phyloP scores from a whole-genome alignment of 1,284 basidiomycete genomes.

The Naganishia liquefaciens region DNA sequence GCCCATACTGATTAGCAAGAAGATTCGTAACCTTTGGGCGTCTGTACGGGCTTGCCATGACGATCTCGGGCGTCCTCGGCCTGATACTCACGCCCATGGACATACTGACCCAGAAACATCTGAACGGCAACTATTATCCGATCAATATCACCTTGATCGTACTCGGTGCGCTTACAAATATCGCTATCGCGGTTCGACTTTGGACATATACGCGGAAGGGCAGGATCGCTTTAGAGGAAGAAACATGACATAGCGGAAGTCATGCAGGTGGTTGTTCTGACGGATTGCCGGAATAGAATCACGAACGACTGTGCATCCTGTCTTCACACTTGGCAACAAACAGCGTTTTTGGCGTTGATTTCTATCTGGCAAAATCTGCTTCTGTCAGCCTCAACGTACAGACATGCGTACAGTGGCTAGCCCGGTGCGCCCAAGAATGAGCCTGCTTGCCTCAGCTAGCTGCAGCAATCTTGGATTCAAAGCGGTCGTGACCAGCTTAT shows the following conservation, averaged over 20 bases:
- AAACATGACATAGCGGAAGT: neutral
- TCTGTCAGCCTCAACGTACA: no score
- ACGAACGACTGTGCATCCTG: no score
- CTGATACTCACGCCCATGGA: conserved; percentile 51
- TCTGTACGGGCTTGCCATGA: conserved; percentile 49
- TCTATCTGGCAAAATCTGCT: no score
- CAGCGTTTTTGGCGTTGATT: no score
- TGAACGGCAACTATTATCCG: conserved; percentile 46
- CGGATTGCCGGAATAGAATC: no score
- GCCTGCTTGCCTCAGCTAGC: no score
- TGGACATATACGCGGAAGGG: conserved; percentile 28
- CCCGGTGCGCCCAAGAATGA: no score
- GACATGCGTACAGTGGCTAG: no score
- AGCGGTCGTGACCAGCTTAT: no score
- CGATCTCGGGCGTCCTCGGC: conserved; percentile 51
- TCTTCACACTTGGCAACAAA: no score
- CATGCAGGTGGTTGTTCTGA: no score
- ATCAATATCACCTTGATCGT: conserved; percentile 44
- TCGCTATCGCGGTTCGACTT: conserved; percentile 34
- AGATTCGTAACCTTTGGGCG: conserved; percentile 49
- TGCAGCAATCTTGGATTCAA: no score
- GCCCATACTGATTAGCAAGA: conserved; percentile 31
- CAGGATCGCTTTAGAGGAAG: conserved; percentile 27
- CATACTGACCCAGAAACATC: conserved; percentile 44
- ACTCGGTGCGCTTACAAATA: conserved; percentile 39